These are phyloP conservation scores for Penicillium lagena DNA, from an alignment of 495 filamentous ascomycete genomes.

Conservation along the genomic window DNA sequence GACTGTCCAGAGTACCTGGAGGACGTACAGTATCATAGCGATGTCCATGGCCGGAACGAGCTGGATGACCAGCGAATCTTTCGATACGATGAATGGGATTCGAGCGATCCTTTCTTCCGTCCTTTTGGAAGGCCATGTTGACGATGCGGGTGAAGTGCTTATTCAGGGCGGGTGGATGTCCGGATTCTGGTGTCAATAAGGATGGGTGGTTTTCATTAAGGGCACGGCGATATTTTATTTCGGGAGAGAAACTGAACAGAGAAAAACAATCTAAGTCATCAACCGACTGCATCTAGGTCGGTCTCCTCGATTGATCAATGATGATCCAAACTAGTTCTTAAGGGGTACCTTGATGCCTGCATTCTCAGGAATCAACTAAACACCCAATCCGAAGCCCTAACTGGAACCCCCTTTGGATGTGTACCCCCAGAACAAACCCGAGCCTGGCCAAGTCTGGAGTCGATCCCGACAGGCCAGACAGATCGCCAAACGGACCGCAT, in stretches of 20 bases:
- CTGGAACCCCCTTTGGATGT: too few species aligned
- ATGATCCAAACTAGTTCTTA: too few species aligned
- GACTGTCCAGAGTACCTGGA: conserved; percentile 13
- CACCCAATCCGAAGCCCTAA: not conserved
- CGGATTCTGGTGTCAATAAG: conserved; percentile 17
- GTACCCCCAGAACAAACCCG: too few species aligned
- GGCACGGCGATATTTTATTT: not conserved
- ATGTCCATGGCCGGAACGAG: conserved; percentile 11
- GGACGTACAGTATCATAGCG: conserved; percentile 11
- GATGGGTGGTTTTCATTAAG: not conserved
- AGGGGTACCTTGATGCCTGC: too few species aligned
- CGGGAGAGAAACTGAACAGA: too few species aligned
- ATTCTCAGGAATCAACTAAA: not conserved
- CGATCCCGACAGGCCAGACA: not conserved
- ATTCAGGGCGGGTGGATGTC: conserved; percentile 5
- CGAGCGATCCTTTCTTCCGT: too few species aligned
- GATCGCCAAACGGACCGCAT: conserved; percentile 7
- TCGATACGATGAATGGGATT: not conserved
- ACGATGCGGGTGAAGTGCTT: conserved; percentile 2
- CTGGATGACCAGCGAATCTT: not conserved
- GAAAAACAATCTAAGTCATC: too few species aligned
- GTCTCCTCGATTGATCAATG: not conserved
- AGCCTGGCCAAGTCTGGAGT: too few species aligned
- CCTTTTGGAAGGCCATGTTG: not conserved
- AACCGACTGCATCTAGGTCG: not conserved